Percentiles rank a stretch among this genome's conserved stretches.
Evolutionary conservation across 805 yeast species (phyloP).

Genomic region (Starmerella gropengiesseri): DNA sequence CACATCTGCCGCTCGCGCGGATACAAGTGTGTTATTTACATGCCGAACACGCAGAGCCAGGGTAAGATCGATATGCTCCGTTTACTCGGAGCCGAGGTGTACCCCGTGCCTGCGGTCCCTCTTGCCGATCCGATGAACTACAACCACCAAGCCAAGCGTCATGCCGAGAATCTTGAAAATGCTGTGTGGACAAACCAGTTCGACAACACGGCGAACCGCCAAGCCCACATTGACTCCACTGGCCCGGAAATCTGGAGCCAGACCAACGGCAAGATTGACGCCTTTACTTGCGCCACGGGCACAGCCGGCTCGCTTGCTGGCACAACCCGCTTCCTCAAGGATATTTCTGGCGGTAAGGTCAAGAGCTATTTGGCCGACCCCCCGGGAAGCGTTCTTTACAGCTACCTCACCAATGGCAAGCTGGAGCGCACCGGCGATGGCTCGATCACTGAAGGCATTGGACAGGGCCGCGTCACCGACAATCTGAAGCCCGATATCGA

Average conservation of each 20-base stretch:
- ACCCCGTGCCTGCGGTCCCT: constrained; percentile 83
- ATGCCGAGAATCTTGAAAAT: constrained; percentile 62
- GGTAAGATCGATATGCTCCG: constrained; percentile 64
- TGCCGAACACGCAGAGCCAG: constrained; percentile 84
- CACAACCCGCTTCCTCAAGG: constrained; percentile 63
- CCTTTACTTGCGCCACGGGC: constrained; percentile 83
- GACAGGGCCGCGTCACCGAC: constrained; percentile 85
- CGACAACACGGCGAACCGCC: constrained; percentile 78
- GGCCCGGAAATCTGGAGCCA: constrained; percentile 92
- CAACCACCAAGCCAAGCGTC: constrained; percentile 78
- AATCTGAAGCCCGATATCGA: constrained; percentile 65
- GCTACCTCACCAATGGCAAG: constrained; percentile 63
- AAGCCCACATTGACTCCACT: constrained; percentile 78
- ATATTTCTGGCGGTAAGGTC: constrained; percentile 48
- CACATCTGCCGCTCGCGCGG: constrained; percentile 68
- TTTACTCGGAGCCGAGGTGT: constrained; percentile 72
- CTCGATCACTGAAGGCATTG: constrained; percentile 91
- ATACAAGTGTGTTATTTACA: constrained; percentile 73
- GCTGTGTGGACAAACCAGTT: constrained; percentile 93
- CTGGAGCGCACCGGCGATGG: constrained; percentile 60
- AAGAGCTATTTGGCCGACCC: constrained; percentile 78
- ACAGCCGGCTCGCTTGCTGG: constrained; percentile 94
- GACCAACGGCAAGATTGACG: constrained; percentile 64
- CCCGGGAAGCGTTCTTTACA: constrained; percentile 79
- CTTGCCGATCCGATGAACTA: constrained; percentile 71